phyloP scores from a whole-genome alignment of 805 yeast species.

The Candida dendrica region DNA sequence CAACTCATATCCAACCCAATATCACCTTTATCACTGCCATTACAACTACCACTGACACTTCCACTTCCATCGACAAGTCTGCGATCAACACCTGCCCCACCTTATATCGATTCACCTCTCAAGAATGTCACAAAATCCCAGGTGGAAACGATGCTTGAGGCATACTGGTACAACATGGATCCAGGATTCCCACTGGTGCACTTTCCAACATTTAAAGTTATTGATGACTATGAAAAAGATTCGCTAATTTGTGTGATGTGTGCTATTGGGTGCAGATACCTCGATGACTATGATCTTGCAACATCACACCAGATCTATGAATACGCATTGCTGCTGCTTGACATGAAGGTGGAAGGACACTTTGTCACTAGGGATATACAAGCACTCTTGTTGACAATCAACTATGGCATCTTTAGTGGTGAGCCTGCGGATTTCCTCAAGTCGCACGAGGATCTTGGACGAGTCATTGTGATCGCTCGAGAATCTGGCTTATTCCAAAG shows the following conservation, averaged over 20 bases:
- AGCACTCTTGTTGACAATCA: too few species aligned
- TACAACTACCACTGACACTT: too few species aligned
- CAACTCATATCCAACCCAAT: too few species aligned
- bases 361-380: neutral
- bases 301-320: neutral
- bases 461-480: neutral
- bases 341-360: neutral
- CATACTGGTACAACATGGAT: constrained; percentile 7
- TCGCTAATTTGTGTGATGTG: neutral
- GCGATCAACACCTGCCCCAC: too few species aligned
- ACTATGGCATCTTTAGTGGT: neutral
- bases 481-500: neutral
- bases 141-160: neutral
- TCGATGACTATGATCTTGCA: neutral
- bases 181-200: constrained; percentile 8
- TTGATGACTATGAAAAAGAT: neutral
- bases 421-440: neutral
- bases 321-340: neutral
- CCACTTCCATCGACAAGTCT: too few species aligned
- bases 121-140: too few species aligned
- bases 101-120: too few species aligned
- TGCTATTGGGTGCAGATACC: neutral
- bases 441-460: neutral
- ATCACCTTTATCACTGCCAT: too few species aligned
- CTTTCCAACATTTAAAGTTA: constrained; percentile 3